phyloP scores from a whole-genome alignment of 306 rosid species.

The Comarum palustre region DNA sequence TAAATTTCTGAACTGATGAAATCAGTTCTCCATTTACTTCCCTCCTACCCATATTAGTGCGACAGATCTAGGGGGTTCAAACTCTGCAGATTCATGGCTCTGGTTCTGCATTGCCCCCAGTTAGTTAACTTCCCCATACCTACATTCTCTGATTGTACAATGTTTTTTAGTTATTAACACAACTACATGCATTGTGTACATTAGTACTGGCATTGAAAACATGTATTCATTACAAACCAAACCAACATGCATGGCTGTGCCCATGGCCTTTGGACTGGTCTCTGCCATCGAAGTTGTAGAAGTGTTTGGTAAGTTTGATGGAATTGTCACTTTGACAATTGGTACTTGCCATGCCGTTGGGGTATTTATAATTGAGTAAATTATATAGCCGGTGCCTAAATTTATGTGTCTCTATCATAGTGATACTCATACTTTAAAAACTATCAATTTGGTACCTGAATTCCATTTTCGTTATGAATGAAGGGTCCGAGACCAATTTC shows the following conservation, averaged over 20 bases:
- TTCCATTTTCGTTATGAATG: too few species aligned
- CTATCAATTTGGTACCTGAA: too few species aligned
- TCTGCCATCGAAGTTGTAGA: neutral
- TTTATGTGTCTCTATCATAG: too few species aligned
- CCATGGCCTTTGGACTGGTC: neutral
- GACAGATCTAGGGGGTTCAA: neutral
- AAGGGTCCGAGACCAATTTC: too few species aligned
- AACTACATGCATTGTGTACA: neutral
- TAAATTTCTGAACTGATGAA: neutral
- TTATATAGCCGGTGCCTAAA: too few species aligned
- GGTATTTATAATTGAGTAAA: neutral
- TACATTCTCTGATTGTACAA: neutral
- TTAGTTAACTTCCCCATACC: neutral
- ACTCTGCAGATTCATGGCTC: neutral
- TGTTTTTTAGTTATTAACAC: neutral
- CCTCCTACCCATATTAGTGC: neutral
- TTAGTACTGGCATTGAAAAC: constrained; percentile 10
- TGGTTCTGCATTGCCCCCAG: neutral
- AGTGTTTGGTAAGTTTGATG: constrained; percentile 14
- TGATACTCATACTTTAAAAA: too few species aligned
- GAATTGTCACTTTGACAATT: neutral
- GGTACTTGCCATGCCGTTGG: neutral
- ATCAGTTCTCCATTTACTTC: neutral
- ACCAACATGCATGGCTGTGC: neutral
- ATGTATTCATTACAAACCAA: constrained; percentile 5